phyloP scores from a whole-genome alignment of 495 filamentous ascomycete genomes.

The Podospora fimiseda region DNA sequence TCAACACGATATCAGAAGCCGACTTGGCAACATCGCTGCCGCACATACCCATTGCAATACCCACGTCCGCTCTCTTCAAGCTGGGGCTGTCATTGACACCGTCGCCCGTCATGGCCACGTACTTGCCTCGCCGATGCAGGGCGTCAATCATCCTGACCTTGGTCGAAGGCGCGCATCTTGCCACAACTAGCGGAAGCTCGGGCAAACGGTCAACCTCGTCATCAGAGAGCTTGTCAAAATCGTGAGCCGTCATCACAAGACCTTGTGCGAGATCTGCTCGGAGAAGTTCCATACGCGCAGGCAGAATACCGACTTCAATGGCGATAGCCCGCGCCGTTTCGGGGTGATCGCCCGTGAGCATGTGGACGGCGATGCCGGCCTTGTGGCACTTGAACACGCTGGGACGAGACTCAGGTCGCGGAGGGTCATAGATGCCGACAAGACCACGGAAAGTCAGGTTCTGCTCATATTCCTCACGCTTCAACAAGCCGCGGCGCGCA shows the following conservation, averaged over 20 bases:
- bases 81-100: conserved; percentile 82
- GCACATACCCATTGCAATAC: conserved; percentile 77
- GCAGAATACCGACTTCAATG: conserved; percentile 65
- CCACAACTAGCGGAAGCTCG: conserved; percentile 57
- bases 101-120: conserved; percentile 62
- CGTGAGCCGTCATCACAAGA: conserved; percentile 55
- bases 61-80: conserved; percentile 69
- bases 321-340: conserved; percentile 72
- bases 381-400: conserved; percentile 59
- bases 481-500: conserved; percentile 37
- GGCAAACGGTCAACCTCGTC: conserved; percentile 51
- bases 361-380: conserved; percentile 71
- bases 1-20: conserved; percentile 76
- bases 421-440: conserved; percentile 67
- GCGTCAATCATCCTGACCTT: conserved; percentile 65
- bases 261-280: conserved; percentile 46
- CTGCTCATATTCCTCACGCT: conserved; percentile 30
- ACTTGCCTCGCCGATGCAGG: conserved; percentile 53
- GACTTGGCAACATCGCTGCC: conserved; percentile 86
- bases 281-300: conserved; percentile 47
- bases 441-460: conserved; percentile 58
- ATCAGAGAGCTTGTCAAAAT: conserved; percentile 56
- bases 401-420: conserved; percentile 58
- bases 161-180: conserved; percentile 57
- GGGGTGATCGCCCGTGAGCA: conserved; percentile 75